Conservation (phyloP, 257 asterid genomes). For the Primulina tabacum region DNA sequence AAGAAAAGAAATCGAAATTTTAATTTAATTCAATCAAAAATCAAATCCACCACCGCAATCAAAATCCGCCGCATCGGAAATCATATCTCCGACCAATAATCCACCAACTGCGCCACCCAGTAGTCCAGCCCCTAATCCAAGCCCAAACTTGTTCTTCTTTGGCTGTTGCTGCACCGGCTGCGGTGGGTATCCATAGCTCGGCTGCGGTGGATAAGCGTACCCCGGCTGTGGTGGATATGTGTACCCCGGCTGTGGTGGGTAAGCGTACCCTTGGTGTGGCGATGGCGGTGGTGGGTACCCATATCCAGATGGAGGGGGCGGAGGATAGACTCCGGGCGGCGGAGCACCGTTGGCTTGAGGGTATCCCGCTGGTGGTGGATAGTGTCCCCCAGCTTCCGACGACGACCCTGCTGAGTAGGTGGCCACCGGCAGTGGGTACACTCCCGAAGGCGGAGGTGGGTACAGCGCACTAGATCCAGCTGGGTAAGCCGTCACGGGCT, state of each 20-base stretch:
- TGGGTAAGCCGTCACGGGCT: conserved; percentile 47
- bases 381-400: conserved; percentile 14
- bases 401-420: background rate
- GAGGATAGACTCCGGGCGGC: conserved; percentile 30
- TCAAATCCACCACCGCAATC: conserved; percentile 64
- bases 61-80: conserved; percentile 56
- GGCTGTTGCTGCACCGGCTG: conserved; percentile 36
- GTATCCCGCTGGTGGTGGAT: conserved; percentile 10
- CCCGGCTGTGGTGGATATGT: conserved; percentile 28
- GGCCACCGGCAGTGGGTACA: conserved; percentile 35
- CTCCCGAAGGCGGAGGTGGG: conserved; percentile 31
- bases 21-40: conserved; percentile 26
- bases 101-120: conserved; percentile 86
- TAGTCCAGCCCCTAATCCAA: conserved; percentile 83
- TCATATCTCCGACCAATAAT: conserved; percentile 58
- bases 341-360: conserved; percentile 27
- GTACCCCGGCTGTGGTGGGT: conserved; percentile 35
- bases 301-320: conserved; percentile 36
- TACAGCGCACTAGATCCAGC: conserved; percentile 50
- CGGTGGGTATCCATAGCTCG: conserved; percentile 59
- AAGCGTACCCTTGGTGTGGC: conserved; percentile 31
- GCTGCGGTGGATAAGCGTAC: conserved; percentile 39
- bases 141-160: conserved; percentile 50
- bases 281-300: conserved; percentile 39
- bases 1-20: background rate